Conservation (phyloP, 257 asterid species). For the Catharanthus roseus region DNA sequence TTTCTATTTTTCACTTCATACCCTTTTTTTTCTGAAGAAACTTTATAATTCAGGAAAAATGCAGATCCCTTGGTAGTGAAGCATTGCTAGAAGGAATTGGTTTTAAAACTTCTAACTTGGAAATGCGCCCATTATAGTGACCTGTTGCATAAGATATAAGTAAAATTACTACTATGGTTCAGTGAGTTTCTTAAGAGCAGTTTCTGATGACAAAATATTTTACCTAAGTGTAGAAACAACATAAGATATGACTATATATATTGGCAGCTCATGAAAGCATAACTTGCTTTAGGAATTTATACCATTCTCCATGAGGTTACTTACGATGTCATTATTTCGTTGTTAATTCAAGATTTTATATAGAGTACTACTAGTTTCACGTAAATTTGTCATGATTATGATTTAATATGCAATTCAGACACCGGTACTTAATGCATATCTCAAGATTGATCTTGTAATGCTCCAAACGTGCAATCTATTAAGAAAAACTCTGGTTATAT, state of each 20-base stretch:
- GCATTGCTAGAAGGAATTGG: conserved; percentile 74
- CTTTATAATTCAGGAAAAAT: conserved; percentile 39
- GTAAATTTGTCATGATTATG: too few species aligned
- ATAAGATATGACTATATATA: not conserved
- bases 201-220: not conserved
- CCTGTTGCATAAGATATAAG: conserved; percentile 36
- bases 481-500: not conserved
- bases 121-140: conserved; percentile 63
- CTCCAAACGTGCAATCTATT: not conserved
- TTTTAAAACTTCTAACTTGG: conserved; percentile 57
- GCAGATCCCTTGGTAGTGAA: conserved; percentile 61
- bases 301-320: not conserved
- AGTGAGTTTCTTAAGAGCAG: not conserved
- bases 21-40: not conserved
- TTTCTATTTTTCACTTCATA: not conserved
- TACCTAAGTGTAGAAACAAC: not conserved
- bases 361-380: not conserved
- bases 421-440: not conserved
- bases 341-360: not conserved
- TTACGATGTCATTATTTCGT: not conserved
- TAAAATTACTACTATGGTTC: not conserved
- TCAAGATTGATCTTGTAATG: not conserved
- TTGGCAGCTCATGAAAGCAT: not conserved
- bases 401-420: too few species aligned
- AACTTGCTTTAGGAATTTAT: not conserved